These are phyloP conservation scores for Capsicum chinense DNA, from an alignment of 257 asterid genomes.

Conservation along the genomic window DNA sequence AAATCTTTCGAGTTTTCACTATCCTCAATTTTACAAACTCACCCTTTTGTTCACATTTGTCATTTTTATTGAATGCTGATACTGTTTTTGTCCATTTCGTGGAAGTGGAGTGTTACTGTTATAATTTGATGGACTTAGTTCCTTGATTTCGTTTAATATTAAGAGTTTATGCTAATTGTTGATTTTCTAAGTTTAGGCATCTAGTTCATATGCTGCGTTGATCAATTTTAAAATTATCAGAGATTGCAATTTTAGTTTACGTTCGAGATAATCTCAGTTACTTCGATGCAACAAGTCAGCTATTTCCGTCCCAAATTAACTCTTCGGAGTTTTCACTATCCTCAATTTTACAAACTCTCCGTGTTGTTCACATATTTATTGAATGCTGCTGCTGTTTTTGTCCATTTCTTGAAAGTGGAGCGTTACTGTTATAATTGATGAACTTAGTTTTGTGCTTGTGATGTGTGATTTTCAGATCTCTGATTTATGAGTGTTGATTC, in stretches of 20 bases:
- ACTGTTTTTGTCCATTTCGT: not conserved
- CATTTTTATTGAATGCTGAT: not conserved
- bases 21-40: too few species aligned
- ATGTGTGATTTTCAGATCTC: not conserved
- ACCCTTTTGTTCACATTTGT: too few species aligned
- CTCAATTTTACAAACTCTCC: too few species aligned
- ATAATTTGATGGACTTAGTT: constrained; percentile 16
- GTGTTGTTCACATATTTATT: too few species aligned
- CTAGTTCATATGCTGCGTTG: not conserved
- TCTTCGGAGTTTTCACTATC: too few species aligned
- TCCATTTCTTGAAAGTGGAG: not conserved
- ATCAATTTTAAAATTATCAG: too few species aligned
- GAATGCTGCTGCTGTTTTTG: not conserved
- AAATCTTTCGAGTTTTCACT: too few species aligned
- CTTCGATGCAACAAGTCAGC: too few species aligned
- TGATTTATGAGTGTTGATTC: not conserved
- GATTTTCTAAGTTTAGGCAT: not conserved
- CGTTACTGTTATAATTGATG: not conserved
- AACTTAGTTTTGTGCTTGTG: constrained; percentile 24
- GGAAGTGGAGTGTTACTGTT: not conserved
- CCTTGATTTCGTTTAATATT: not conserved
- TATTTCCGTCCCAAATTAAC: too few species aligned
- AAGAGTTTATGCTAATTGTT: not conserved
- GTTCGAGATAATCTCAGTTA: too few species aligned
- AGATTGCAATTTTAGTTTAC: too few species aligned